Evolutionary conservation across 768 basidiomycete genomes (phyloP), one percentile per base, ranked within the genome.

Genomic region (Fibroporia radiculosa): DNA sequence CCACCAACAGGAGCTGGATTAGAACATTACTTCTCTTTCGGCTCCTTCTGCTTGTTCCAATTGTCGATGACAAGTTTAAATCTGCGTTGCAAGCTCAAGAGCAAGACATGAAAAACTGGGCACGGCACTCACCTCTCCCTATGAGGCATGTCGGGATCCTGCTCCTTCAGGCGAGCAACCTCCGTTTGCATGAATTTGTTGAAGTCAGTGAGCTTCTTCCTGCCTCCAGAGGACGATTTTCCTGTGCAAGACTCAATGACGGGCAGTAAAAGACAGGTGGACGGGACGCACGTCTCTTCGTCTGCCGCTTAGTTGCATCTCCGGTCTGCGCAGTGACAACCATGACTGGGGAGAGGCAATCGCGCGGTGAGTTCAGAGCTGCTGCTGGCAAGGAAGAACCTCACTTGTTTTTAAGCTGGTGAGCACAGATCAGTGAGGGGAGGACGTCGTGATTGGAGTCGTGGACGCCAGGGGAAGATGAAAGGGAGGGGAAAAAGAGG

Each of bases 101-200:
- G 35, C 35, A 36, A 18, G 19, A 36, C 18, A 20, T 31, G 29
- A 4, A 11, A 12, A 19, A 27, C 24, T 20, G 31, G 4, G 4
- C 35, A 24, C 33, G 24, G 13, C 33, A 50, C 71, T 53, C 59
- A 88, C 85, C 86, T 73, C 48, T 86, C 84, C 59, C 78, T 78
- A 65, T 88, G 86, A 25, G 72, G 56, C 56, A 86, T 74, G 43
- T 81, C 74, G 25, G 86, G 86, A 51, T 87, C 74, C 14, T 76
- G 68, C 55, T 83, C 81, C 70, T 84, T 88, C 61, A 89, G 71
- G 46, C 83, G 80, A 26, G 80, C 79, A 72, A 88, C 79, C 61
- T 88, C 85, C 18, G 73, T 67, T 72, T 85, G 78, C 83, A 87
- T 69, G 61, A 82, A 90, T 61, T 81, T 84, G 61, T 89, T 89